These are phyloP conservation scores for Aspergillus piperis DNA, from an alignment of 2,329 filamentous ascomycete genomes.

Conservation along the genomic window DNA sequence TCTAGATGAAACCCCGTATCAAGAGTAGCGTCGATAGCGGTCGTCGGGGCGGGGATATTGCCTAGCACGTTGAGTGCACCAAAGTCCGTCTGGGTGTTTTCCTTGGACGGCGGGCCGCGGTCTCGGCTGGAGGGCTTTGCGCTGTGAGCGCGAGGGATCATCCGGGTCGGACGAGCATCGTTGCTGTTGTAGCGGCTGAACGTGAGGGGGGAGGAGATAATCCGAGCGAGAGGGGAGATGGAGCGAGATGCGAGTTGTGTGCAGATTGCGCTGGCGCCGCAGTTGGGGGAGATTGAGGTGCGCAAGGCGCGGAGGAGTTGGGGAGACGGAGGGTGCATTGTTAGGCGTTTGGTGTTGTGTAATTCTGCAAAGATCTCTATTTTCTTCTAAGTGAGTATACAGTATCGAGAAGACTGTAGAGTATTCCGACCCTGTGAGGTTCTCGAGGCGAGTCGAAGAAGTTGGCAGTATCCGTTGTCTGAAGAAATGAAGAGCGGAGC, in stretches of 20 bases:
- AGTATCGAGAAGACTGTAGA: background rate
- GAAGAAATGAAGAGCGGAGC: background rate
- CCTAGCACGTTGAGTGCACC: conserved; percentile 75
- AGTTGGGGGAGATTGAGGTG: conserved; percentile 30
- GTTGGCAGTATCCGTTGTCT: background rate
- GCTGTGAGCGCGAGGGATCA: conserved; percentile 36
- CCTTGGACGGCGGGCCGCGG: conserved; percentile 61
- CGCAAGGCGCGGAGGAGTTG: conserved; percentile 47
- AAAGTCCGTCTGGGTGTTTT: conserved; percentile 72
- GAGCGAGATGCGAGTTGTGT: conserved; percentile 17
- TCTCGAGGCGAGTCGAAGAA: background rate
- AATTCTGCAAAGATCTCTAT: background rate
- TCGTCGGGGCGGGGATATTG: conserved; percentile 73
- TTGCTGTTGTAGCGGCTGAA: conserved; percentile 28
- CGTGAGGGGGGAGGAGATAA: background rate
- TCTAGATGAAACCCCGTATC: conserved; percentile 83
- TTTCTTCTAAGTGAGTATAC: background rate
- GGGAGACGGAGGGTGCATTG: conserved; percentile 44
- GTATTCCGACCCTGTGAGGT: background rate
- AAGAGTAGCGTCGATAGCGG: conserved; percentile 79
- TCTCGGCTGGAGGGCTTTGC: conserved; percentile 51
- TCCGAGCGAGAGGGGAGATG: background rate
- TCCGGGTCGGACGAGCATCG: conserved; percentile 29
- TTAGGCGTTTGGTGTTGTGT: background rate
- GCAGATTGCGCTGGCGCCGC: conserved; percentile 15